These are phyloP conservation scores for Ampelocalamus luodianensis DNA, from an alignment of 176 grass and related monocot genomes.

Conservation along the genomic window DNA sequence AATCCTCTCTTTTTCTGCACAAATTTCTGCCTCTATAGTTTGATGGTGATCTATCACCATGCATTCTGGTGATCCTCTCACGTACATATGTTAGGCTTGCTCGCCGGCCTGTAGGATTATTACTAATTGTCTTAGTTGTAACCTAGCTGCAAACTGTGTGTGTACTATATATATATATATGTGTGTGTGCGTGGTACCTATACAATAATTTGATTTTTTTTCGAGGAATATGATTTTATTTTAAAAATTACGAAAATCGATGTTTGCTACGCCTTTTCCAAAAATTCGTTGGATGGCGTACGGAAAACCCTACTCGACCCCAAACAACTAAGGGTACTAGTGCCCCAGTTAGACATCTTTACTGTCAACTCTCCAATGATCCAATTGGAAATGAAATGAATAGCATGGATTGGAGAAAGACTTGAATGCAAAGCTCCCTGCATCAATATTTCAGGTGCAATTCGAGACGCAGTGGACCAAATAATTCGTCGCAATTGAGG, in stretches of 20 bases:
- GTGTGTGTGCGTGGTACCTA: no score
- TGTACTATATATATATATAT: no score
- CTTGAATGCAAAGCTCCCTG: not conserved
- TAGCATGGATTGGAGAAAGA: not conserved
- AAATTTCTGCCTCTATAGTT: conserved; percentile 24
- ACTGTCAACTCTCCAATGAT: not conserved
- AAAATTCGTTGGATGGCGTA: no score
- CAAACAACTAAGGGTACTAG: no score
- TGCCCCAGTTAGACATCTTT: not conserved
- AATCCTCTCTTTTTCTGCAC: conserved; percentile 32
- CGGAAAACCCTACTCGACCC: no score
- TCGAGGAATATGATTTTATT: no score
- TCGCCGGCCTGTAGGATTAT: not conserved
- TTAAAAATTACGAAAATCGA: no score
- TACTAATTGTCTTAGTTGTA: not conserved
- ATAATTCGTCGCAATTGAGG: conserved; percentile 51
- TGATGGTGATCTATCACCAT: not conserved
- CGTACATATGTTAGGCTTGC: not conserved
- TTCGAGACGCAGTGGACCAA: conserved; percentile 23
- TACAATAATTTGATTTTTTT: no score
- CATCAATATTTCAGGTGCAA: conserved; percentile 47
- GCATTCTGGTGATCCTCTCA: not conserved
- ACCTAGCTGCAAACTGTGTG: no score
- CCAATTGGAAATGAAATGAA: not conserved
- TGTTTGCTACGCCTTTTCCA: no score